phyloP scores from a whole-genome alignment of 2,329 filamentous ascomycete genomes.

The Nothopassalora personata region DNA sequence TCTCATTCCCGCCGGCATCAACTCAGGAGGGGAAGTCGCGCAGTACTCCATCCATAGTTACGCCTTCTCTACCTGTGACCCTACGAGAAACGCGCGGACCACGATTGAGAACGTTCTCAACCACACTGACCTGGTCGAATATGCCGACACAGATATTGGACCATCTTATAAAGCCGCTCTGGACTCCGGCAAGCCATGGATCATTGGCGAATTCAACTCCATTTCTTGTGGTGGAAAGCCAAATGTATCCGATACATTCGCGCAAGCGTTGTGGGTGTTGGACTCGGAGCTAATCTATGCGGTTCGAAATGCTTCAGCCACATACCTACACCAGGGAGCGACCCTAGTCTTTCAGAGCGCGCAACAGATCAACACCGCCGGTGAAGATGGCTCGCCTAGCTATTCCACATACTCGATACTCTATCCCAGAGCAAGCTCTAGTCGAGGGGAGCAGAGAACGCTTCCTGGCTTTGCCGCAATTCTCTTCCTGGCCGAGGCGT shows the following conservation, averaged over 20 bases:
- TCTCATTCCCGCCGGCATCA: constrained; percentile 28
- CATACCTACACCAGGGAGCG: constrained; percentile 35
- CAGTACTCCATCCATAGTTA: constrained; percentile 31
- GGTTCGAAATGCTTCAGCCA: constrained; percentile 34
- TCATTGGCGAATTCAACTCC: constrained; percentile 40
- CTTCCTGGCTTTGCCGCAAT: constrained; percentile 26
- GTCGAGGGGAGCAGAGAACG: constrained; percentile 23
- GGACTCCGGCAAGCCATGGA: constrained; percentile 25
- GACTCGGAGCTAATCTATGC: constrained; percentile 38
- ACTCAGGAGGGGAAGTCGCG: constrained; percentile 22
- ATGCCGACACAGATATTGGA: constrained; percentile 27
- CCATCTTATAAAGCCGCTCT: constrained; percentile 27
- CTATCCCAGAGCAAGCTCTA: constrained; percentile 23
- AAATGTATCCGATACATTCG: constrained; percentile 39
- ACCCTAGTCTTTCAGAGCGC: constrained; percentile 28
- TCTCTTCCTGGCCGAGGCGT: constrained; percentile 29
- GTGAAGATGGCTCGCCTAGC: constrained; percentile 25
- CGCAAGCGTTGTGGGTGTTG: constrained; percentile 38
- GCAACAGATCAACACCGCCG: constrained; percentile 27
- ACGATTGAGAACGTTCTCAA: constrained; percentile 28
- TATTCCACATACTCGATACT: constrained; percentile 29
- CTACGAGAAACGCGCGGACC: constrained; percentile 20
- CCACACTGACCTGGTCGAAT: constrained; percentile 24
- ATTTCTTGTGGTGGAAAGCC: constrained; percentile 39
- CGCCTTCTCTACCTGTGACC: constrained; percentile 29